These are phyloP conservation scores for Candida gorgasii DNA, from an alignment of 805 yeast genomes.

Conservation along the genomic window DNA sequence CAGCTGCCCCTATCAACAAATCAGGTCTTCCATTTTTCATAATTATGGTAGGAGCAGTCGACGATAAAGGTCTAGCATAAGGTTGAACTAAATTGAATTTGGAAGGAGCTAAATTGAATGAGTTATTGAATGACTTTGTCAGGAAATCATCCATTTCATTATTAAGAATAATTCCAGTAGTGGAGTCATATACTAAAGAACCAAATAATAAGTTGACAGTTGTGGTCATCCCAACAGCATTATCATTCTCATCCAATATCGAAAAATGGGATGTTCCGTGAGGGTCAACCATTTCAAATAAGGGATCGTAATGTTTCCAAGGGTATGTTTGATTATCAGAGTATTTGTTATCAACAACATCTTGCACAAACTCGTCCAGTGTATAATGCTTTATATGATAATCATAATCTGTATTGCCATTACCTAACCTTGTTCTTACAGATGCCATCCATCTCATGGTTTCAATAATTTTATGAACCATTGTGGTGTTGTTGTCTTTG, in stretches of 20 bases:
- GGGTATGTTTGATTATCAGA: constrained; percentile 55
- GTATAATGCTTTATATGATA: constrained; percentile 44
- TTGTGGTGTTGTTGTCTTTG: constrained; percentile 26
- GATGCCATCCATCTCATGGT: constrained; percentile 93
- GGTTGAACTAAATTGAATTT: constrained; percentile 76
- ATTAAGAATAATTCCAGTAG: constrained; percentile 81
- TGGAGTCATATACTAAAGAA: constrained; percentile 73
- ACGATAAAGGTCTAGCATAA: constrained; percentile 78
- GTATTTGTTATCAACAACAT: constrained; percentile 48
- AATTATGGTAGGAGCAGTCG: constrained; percentile 73
- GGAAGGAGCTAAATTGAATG: constrained; percentile 81
- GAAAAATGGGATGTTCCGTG: constrained; percentile 91
- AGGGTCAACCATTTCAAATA: constrained; percentile 73
- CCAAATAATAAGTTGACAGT: constrained; percentile 87
- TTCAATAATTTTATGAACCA: constrained; percentile 73
- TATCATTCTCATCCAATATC: constrained; percentile 68
- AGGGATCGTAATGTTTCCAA: constrained; percentile 79
- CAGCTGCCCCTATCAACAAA: constrained; percentile 86
- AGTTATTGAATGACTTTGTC: constrained; percentile 64
- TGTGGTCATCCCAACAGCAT: constrained; percentile 86
- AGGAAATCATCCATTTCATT: constrained; percentile 96
- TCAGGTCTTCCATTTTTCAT: constrained; percentile 53
- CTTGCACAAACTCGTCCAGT: constrained; percentile 57
- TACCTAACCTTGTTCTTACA: constrained; percentile 85
- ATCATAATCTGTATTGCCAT: constrained; percentile 26